Conservation (phyloP, 805 yeast species). For the Kluyveromyces nonfermentans region DNA sequence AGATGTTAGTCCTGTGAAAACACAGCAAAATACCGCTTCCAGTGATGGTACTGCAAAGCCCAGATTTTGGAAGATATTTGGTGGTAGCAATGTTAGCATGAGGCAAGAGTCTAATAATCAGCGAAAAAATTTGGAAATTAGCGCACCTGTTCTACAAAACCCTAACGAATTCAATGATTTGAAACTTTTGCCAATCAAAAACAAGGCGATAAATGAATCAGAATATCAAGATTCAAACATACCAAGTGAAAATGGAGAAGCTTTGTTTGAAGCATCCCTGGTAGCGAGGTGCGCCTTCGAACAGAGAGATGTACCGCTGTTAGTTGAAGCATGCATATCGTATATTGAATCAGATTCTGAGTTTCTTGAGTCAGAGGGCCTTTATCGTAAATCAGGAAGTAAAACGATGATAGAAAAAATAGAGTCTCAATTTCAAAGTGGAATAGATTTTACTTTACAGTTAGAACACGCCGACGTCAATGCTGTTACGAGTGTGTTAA, state of each 20-base stretch:
- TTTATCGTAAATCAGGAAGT: constrained; percentile 83
- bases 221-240: constrained; percentile 2
- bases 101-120: constrained; percentile 3
- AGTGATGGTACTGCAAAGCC: constrained; percentile 21
- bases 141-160: constrained; percentile 30
- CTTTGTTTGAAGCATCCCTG: constrained; percentile 37
- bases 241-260: constrained; percentile 12
- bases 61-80: constrained; percentile 28
- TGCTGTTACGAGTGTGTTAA: constrained; percentile 79
- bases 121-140: constrained; percentile 22
- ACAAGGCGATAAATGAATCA: constrained; percentile 5
- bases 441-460: constrained; percentile 28
- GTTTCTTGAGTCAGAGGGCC: constrained; percentile 61
- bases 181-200: constrained; percentile 23
- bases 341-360: constrained; percentile 70
- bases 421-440: constrained; percentile 26
- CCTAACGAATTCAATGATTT: constrained; percentile 31
- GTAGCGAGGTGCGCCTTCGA: constrained; percentile 58
- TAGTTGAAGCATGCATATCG: constrained; percentile 59
- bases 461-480: constrained; percentile 58
- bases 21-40: constrained; percentile 17
- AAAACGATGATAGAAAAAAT: constrained; percentile 38
- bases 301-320: constrained; percentile 52
- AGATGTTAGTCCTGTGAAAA: constrained; percentile 5
- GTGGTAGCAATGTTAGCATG: constrained; percentile 8